Evolutionary conservation across 176 grass and related monocot genomes (phyloP).

Genomic region (Luzula sylvatica): DNA sequence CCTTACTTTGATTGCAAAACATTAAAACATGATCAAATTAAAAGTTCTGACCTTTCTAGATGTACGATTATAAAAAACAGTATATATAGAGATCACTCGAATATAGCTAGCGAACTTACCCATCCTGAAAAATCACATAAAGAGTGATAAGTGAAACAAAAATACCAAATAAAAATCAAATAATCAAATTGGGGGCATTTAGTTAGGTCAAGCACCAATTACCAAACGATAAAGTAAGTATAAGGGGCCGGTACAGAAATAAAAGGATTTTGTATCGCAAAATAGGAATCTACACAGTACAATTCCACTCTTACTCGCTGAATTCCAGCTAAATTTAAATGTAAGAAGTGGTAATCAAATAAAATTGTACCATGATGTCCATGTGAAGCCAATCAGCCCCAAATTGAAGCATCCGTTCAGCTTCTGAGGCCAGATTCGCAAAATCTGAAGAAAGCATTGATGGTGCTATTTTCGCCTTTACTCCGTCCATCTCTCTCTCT

Average conservation of each 20-base stretch:
- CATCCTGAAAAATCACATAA: constrained; percentile 6
- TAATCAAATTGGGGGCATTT: neutral
- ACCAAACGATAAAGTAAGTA: neutral
- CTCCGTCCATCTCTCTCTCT: constrained; percentile 12
- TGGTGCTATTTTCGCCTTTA: constrained; percentile 52
- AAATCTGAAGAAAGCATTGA: constrained; percentile 96
- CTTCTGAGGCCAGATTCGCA: constrained; percentile 57
- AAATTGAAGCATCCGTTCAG: constrained; percentile 65
- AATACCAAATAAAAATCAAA: neutral
- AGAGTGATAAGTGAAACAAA: neutral
- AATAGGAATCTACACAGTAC: too few relatives aligned
- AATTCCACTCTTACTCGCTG: too few relatives aligned
- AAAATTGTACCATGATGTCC: constrained; percentile 81
- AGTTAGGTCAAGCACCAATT: neutral
- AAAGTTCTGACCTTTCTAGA: too few relatives aligned
- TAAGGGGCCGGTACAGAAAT: too few relatives aligned
- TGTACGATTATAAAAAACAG: too few relatives aligned
- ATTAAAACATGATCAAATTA: too few relatives aligned
- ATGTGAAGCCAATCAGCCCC: constrained; percentile 99
- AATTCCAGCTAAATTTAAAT: neutral
- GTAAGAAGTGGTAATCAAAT: neutral
- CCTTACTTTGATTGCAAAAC: too few relatives aligned
- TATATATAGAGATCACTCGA: neutral
- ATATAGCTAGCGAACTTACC: neutral
- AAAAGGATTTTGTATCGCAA: too few relatives aligned